phyloP scores from a whole-genome alignment of 495 filamentous ascomycete species.

The Aspergillus bridgeri region DNA sequence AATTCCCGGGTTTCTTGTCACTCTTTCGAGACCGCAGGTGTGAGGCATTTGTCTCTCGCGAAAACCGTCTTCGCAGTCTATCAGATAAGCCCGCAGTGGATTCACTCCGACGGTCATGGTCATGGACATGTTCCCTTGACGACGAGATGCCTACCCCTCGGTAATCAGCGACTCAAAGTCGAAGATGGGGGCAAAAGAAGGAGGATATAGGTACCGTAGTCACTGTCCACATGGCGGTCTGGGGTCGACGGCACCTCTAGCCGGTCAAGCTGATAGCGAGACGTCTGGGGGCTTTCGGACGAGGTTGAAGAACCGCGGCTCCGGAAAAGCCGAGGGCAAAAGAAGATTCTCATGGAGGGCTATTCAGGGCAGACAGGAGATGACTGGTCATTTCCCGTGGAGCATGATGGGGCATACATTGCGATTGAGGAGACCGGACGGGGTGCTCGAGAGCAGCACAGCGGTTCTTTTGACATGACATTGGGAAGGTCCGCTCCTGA shows the following conservation, averaged over 20 bases:
- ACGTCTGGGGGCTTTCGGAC: not conserved
- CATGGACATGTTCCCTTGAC: constrained; percentile 5
- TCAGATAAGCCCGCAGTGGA: constrained; percentile 26
- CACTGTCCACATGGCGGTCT: constrained; percentile 11
- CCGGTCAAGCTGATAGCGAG: not conserved
- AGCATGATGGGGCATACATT: not conserved
- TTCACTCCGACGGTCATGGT: constrained; percentile 4
- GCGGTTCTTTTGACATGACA: not conserved
- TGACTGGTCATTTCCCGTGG: not conserved
- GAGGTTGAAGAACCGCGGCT: not conserved
- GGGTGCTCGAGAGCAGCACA: not conserved
- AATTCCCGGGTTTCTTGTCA: constrained; percentile 4
- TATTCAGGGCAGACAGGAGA: not conserved
- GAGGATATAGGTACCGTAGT: not conserved
- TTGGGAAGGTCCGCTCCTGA: not conserved
- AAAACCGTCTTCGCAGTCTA: constrained; percentile 37
- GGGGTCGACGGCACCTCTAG: not conserved
- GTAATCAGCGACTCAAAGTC: constrained; percentile 1
- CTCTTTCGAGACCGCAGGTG: constrained; percentile 13
- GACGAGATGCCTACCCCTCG: constrained; percentile 10
- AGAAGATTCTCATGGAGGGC: not conserved
- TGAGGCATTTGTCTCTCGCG: constrained; percentile 23
- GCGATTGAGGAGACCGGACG: not conserved
- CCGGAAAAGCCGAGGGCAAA: not conserved
- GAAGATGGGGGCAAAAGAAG: not conserved